phyloP scores from a whole-genome alignment of 306 rosid species.

The Aeschynomene evenia region DNA sequence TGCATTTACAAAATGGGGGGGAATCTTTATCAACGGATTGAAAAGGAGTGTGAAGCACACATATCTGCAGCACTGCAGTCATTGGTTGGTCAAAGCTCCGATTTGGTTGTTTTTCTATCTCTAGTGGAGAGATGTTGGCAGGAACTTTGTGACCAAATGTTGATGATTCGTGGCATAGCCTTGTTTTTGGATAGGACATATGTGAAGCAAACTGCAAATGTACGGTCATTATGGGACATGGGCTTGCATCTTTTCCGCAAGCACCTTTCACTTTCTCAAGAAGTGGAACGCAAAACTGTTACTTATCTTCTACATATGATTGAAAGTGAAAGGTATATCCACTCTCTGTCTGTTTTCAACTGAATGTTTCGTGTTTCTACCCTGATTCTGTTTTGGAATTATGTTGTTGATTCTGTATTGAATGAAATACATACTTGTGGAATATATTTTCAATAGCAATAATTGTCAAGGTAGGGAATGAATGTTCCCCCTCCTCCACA shows the following conservation, averaged over 20 bases:
- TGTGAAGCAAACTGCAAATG: slow-evolving; percentile 83
- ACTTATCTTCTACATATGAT: slow-evolving; percentile 95
- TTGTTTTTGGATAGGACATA: slow-evolving; percentile 94
- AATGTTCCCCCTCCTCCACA: not conserved
- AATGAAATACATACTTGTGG: not conserved
- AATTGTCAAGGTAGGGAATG: not conserved
- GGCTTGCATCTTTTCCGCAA: slow-evolving; percentile 96
- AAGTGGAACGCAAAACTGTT: slow-evolving; percentile 98
- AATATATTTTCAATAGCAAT: not conserved
- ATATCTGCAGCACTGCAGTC: slow-evolving; percentile 83
- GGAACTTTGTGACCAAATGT: slow-evolving; percentile 91
- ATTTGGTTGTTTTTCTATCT: slow-evolving; percentile 86
- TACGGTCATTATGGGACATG: slow-evolving; percentile 98
- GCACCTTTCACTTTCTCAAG: slow-evolving; percentile 80
- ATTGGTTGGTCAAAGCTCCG: slow-evolving; percentile 97
- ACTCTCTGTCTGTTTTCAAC: not conserved
- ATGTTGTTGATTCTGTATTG: not conserved
- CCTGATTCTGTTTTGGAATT: not conserved
- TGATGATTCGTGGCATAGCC: slow-evolving; percentile 97
- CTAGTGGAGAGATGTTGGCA: slow-evolving; percentile 97
- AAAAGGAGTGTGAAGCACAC: slow-evolving; percentile 90
- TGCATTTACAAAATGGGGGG: slow-evolving; percentile 95
- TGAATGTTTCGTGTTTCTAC: not conserved
- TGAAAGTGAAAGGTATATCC: slow-evolving; percentile 80
- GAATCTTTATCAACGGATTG: slow-evolving; percentile 90